These are phyloP conservation scores for Peronosclerospora sorghi DNA, from an alignment of 352 stramenopile species.

Conservation along the genomic window DNA sequence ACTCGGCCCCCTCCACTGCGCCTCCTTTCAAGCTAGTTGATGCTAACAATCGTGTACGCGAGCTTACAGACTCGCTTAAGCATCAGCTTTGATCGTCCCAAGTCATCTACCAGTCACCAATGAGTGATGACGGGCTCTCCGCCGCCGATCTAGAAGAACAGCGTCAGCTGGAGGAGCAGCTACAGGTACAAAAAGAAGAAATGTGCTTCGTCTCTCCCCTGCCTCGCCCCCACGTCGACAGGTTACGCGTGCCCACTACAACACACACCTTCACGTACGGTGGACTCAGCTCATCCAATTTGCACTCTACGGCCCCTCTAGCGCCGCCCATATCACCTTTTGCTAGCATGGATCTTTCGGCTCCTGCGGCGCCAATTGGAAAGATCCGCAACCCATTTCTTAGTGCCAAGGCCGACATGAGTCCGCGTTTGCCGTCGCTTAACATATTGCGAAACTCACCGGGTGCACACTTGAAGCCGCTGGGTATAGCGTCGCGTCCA, in stretches of 20 bases:
- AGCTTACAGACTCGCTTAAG: conserved; percentile 43
- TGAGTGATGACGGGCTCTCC: conserved; percentile 31
- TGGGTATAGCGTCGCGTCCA: conserved; percentile 47
- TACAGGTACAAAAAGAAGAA: conserved; percentile 63
- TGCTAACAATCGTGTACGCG: conserved; percentile 58
- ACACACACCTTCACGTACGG: conserved; percentile 58
- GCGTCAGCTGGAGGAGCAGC: conserved; percentile 59
- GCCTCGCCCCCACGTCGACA: conserved; percentile 23
- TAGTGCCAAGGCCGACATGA: conserved; percentile 44
- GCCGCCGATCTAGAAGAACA: conserved; percentile 50
- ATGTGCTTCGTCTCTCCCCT: conserved; percentile 63
- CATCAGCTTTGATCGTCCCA: conserved; percentile 11
- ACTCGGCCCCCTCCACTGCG: conserved; percentile 14
- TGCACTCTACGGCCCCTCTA: conserved; percentile 37
- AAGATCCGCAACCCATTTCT: conserved; percentile 55
- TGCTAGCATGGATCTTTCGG: conserved; percentile 55
- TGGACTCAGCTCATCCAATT: conserved; percentile 30
- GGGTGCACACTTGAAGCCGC: conserved; percentile 32
- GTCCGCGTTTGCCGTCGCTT: conserved; percentile 52
- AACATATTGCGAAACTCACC: conserved; percentile 61
- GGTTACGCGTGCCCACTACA: conserved; percentile 11
- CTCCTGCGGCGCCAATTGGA: conserved; percentile 34
- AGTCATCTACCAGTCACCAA: conserved; percentile 14
- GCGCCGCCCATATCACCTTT: conserved; percentile 59
- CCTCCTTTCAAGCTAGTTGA: conserved; percentile 65